Conservation (phyloP, 345 rosid species). For the Eucalyptus tenuipes region DNA sequence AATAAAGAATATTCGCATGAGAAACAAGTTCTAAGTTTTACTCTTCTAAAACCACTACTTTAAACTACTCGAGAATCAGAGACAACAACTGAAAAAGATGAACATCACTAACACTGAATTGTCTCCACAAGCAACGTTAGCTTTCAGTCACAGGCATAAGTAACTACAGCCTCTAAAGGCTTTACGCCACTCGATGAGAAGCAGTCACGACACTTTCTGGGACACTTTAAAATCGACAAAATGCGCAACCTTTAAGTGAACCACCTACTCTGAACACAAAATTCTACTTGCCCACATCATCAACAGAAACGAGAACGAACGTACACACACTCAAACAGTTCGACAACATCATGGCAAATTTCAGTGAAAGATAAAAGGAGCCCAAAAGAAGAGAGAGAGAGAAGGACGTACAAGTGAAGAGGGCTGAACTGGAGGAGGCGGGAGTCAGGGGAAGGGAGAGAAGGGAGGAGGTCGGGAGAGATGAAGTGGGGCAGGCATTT, state of each 20-base stretch:
- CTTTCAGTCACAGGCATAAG: background rate
- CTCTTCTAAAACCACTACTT: background rate
- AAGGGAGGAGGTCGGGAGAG: conserved; percentile 63
- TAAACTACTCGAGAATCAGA: background rate
- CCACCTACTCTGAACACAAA: background rate
- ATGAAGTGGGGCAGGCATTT: conserved; percentile 58
- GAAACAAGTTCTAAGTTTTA: background rate
- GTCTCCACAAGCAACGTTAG: background rate
- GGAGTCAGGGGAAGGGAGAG: conserved; percentile 51
- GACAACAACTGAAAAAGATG: background rate
- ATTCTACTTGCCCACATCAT: background rate
- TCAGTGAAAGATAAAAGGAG: background rate
- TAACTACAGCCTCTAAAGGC: background rate
- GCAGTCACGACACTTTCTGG: background rate
- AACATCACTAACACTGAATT: background rate
- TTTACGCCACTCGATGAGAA: background rate
- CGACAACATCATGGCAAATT: background rate
- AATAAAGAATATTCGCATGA: background rate
- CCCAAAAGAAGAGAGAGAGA: background rate
- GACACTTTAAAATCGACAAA: background rate
- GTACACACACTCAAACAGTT: background rate
- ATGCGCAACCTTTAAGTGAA: background rate
- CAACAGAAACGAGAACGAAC: background rate
- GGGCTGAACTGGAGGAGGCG: conserved; percentile 59
- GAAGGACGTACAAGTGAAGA: conserved; percentile 52